phyloP scores from a whole-genome alignment of 495 filamentous ascomycete species.

The Cercophora scortea region DNA sequence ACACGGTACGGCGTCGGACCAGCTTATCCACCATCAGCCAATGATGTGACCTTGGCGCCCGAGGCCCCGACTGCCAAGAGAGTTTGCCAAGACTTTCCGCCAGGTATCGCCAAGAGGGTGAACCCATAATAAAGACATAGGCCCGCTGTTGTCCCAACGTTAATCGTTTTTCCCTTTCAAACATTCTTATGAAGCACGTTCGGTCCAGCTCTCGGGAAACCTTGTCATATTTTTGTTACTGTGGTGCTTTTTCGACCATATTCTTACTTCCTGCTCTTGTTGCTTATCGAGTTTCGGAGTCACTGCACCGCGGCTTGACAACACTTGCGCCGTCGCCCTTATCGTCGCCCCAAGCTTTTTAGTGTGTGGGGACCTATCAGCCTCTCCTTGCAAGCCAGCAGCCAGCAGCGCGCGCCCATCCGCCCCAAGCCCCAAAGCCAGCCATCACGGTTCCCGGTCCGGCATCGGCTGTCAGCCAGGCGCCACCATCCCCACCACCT shows the following conservation, averaged over 20 bases:
- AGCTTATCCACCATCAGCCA: slow-evolving; percentile 11
- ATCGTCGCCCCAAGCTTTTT: too few species aligned
- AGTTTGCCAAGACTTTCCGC: slow-evolving; percentile 39
- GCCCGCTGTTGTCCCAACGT: slow-evolving; percentile 27
- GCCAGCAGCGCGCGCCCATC: too few species aligned
- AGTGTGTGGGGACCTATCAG: too few species aligned
- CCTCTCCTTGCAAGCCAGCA: too few species aligned
- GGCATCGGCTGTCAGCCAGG: too few species aligned
- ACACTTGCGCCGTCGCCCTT: too few species aligned
- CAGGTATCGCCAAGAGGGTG: slow-evolving; percentile 35
- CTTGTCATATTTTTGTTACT: neutral
- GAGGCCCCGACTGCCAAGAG: slow-evolving; percentile 33
- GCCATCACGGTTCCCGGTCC: too few species aligned
- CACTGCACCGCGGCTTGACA: too few species aligned
- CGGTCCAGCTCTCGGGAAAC: neutral
- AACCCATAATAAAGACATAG: slow-evolving; percentile 39
- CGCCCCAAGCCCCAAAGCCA: too few species aligned
- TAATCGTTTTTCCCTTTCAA: slow-evolving; percentile 4
- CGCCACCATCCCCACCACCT: too few species aligned
- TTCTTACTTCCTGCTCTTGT: too few species aligned
- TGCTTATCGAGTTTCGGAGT: too few species aligned
- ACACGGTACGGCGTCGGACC: slow-evolving; percentile 16
- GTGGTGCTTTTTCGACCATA: neutral
- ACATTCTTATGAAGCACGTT: neutral
- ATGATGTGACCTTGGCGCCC: slow-evolving; percentile 17